Evolutionary conservation across 2,329 filamentous ascomycete species (phyloP).

Genomic region (Thielaviopsis musarum): DNA sequence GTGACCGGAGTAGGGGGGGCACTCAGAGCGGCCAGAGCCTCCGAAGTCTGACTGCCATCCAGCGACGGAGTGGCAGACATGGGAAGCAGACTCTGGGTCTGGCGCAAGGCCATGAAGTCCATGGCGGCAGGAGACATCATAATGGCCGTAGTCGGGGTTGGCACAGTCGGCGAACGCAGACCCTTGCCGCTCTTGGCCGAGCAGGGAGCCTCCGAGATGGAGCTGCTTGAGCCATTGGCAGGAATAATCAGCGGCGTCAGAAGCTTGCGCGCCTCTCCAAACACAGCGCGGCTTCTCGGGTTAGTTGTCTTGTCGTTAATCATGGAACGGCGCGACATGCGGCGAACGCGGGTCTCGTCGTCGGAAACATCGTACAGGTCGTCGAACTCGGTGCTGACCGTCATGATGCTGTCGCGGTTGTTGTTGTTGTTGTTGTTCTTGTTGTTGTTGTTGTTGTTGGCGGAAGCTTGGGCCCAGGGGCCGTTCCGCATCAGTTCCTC

Average conservation of each 20-base stretch:
- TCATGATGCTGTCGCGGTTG: slow-evolving; percentile 43
- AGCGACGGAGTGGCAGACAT: slow-evolving; percentile 72
- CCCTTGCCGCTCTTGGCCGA: slow-evolving; percentile 25
- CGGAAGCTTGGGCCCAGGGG: slow-evolving; percentile 28
- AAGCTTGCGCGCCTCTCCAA: background rate
- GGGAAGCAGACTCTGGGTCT: slow-evolving; percentile 49
- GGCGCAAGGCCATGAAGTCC: slow-evolving; percentile 49
- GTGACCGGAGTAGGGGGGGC: slow-evolving; percentile 72
- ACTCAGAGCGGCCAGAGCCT: slow-evolving; percentile 69
- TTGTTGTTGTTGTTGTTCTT: slow-evolving; percentile 21
- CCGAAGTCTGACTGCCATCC: slow-evolving; percentile 75
- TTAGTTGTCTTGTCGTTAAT: background rate
- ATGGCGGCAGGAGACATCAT: slow-evolving; percentile 62
- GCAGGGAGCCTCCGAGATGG: background rate
- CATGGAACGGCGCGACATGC: slow-evolving; percentile 1
- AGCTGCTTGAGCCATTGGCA: slow-evolving; percentile 13
- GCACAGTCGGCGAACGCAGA: slow-evolving; percentile 39
- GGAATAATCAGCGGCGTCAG: slow-evolving; percentile 39
- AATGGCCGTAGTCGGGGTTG: slow-evolving; percentile 49
- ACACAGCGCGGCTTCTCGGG: background rate
- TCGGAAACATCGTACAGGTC: slow-evolving; percentile 80
- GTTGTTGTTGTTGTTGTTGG: slow-evolving; percentile 25
- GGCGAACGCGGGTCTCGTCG: slow-evolving; percentile 38
- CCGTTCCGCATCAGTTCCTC: background rate
- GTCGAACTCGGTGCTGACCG: slow-evolving; percentile 60